Percentiles rank a stretch among this genome's conserved stretches.
Evolutionary conservation across 441 rosid species (phyloP).

Genomic region (Populus tomentosa): DNA sequence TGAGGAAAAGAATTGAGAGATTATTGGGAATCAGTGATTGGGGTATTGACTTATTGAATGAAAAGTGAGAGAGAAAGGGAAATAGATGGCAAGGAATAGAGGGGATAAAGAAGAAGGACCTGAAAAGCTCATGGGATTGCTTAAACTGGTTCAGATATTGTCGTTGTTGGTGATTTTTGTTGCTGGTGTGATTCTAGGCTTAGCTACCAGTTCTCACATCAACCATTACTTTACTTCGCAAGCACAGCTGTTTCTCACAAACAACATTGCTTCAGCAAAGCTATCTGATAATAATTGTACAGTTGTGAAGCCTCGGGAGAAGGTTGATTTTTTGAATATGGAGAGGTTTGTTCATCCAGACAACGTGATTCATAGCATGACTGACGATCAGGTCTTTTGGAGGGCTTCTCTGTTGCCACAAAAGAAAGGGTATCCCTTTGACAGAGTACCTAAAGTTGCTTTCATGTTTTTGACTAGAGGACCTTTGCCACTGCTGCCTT

Average conservation of each 20-base stretch:
- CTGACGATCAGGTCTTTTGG: slow-evolving; percentile 75
- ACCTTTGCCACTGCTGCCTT: slow-evolving; percentile 31
- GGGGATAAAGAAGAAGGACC: slow-evolving; percentile 52
- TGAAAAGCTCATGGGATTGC: slow-evolving; percentile 56
- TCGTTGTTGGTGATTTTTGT: slow-evolving; percentile 71
- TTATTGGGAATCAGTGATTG: not conserved
- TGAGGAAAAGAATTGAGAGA: not conserved
- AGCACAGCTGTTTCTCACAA: slow-evolving; percentile 32
- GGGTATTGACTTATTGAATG: not conserved
- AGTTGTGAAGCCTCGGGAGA: slow-evolving; percentile 23
- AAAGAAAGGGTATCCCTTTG: slow-evolving; percentile 58
- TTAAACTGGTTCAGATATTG: slow-evolving; percentile 60
- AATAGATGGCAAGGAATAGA: slow-evolving; percentile 22
- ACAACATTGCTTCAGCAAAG: slow-evolving; percentile 18
- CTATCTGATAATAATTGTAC: slow-evolving; percentile 30
- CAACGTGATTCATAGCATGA: slow-evolving; percentile 52
- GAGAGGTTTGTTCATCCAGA: slow-evolving; percentile 42
- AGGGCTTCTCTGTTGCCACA: slow-evolving; percentile 80
- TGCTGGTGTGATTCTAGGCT: slow-evolving; percentile 80
- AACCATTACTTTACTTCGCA: slow-evolving; percentile 56
- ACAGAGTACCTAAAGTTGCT: slow-evolving; percentile 71
- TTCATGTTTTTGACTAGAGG: slow-evolving; percentile 95
- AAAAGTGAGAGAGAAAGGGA: not conserved
- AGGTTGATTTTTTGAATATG: slow-evolving; percentile 42
- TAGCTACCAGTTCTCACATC: slow-evolving; percentile 64